Evolutionary conservation across 2,329 filamentous ascomycete genomes (phyloP).

Genomic region (Aspergillus vadensis): DNA sequence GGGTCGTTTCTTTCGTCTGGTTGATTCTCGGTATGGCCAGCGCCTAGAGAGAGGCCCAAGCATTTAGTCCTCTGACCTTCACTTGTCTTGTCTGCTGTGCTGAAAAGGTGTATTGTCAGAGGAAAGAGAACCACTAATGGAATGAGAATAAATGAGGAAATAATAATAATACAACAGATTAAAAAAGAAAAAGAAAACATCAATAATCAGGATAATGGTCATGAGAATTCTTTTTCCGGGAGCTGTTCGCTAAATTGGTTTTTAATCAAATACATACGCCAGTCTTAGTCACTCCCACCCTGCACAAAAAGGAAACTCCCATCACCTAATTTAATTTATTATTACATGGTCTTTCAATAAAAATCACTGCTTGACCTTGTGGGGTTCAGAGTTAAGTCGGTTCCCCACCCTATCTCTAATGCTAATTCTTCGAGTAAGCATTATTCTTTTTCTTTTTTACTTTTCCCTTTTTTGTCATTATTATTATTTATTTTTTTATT

Average conservation of each 20-base stretch:
- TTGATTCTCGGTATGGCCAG: conserved; percentile 15
- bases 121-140: too few species aligned
- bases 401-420: conserved; percentile 23
- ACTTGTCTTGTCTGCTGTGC: too few species aligned
- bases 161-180: not conserved
- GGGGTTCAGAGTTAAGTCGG: conserved; percentile 23
- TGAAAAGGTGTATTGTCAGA: too few species aligned
- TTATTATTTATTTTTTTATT: conserved; percentile 6
- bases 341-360: conserved; percentile 10
- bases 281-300: not conserved
- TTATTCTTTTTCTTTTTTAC: conserved; percentile 12
- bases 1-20: conserved; percentile 3
- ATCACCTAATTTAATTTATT: not conserved
- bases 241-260: not conserved
- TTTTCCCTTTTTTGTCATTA: conserved; percentile 12
- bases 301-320: conserved; percentile 14
- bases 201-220: not conserved
- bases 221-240: not conserved
- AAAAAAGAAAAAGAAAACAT: not conserved
- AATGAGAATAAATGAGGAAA: not conserved
- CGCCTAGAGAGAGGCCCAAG: conserved; percentile 14
- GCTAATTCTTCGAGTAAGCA: conserved; percentile 12
- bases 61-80: conserved; percentile 7
- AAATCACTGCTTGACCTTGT: conserved; percentile 18
- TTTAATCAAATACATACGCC: not conserved